phyloP scores from a whole-genome alignment of 495 filamentous ascomycete species.

The Neurospora pannonica region DNA sequence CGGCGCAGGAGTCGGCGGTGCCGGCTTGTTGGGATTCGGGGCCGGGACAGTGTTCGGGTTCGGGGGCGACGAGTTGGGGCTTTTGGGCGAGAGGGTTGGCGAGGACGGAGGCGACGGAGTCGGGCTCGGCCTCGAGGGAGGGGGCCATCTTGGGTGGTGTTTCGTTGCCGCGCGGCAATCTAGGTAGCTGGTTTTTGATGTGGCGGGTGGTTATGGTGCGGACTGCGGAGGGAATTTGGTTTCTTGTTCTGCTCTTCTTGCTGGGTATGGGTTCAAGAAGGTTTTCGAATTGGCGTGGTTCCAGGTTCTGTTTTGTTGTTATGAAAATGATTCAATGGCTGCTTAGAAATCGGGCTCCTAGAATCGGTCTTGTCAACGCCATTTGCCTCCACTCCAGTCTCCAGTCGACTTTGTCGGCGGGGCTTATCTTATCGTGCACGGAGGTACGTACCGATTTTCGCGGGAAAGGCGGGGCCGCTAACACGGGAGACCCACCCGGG shows the following conservation, averaged over 20 bases:
- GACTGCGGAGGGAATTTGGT: too few species aligned
- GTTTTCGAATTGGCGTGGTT: too few species aligned
- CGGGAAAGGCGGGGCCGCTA: background rate
- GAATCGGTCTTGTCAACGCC: background rate
- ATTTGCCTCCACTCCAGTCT: background rate
- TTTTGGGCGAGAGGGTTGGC: slow-evolving; percentile 57
- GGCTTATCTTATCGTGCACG: background rate
- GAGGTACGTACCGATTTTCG: background rate
- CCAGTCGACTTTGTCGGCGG: background rate
- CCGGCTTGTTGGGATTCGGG: slow-evolving; percentile 83
- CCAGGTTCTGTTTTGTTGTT: too few species aligned
- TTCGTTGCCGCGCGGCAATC: too few species aligned
- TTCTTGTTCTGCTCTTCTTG: too few species aligned
- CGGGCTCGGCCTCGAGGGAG: slow-evolving; percentile 54
- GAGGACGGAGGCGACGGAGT: slow-evolving; percentile 53
- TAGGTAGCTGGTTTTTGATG: too few species aligned
- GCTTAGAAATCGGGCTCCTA: background rate
- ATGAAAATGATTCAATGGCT: background rate
- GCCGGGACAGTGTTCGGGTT: slow-evolving; percentile 94
- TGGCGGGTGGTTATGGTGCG: too few species aligned
- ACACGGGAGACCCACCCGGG: background rate
- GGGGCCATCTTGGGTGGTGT: slow-evolving; percentile 39
- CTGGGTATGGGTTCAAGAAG: too few species aligned
- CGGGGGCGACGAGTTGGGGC: slow-evolving; percentile 81
- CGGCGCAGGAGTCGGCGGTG: slow-evolving; percentile 76